Evolutionary conservation across 2,329 filamentous ascomycete genomes (phyloP), one percentile per base, ranked within the genome.

Genomic region (Colletotrichum tofieldiae): DNA sequence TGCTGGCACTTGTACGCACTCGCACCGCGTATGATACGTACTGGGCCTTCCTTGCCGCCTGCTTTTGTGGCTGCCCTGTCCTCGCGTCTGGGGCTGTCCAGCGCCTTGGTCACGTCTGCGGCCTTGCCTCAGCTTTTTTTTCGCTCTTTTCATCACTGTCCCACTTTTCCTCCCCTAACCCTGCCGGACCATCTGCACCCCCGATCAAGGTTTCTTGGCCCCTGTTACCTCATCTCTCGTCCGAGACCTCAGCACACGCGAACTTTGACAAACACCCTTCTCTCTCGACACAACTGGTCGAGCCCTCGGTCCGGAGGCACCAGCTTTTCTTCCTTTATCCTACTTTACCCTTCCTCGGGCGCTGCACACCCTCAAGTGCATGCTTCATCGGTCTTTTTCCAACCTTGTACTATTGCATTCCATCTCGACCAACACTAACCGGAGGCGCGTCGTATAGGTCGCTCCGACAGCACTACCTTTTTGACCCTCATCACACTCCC

Each of bases 161-260:
- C 67, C 69, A 55, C 62, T 60, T 67, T 55, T 41, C 65, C n/a
- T 54, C 52, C 35, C 65, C 65, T 72, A 72, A 69, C 69, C 69
- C 69, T 72, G 69, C 65, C 69, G 69, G 69, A 54, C 69, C 69
- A 69, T 64, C 69, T 72, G 65, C 69, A 72, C 37, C 65, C 69
- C 69, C 69, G 69, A 72, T 72, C 69, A 69, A 72, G 69, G 69
- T 72, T 72, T 72, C 69, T 72, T 72, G 70, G 65, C 70, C 70
- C 70, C 65, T 72, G 70, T 72, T 70, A 72, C 70, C 70, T 70
- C 70, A 72, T 72, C 70, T 72, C 69, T 72, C 59, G 54, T 69
- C 65, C 70, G 59, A 72, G 70, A 69, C 70, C 69, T 65, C 32
- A 63, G 55, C 60, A 71, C 39, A 60, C 65, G 70, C 70, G 70